Percentiles rank a stretch among this genome's conserved stretches.
phyloP scores from a whole-genome alignment of 257 asterid species.

The Solanum piurae region DNA sequence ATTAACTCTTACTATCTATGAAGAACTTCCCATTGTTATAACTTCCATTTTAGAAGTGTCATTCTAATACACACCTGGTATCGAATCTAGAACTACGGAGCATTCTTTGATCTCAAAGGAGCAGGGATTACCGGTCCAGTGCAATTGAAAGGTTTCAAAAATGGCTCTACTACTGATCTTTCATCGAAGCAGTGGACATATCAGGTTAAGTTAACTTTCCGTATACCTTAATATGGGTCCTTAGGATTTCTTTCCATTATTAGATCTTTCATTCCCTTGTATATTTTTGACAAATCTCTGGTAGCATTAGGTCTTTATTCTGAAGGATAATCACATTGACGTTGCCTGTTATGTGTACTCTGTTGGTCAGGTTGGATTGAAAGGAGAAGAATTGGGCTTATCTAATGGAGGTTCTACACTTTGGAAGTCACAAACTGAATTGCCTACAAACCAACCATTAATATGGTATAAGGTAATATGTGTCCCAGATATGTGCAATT shows the following conservation, averaged over 20 bases:
- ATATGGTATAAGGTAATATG: constrained; percentile 81
- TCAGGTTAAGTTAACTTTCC: constrained; percentile 34
- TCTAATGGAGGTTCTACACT: constrained; percentile 53
- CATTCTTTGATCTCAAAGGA: constrained; percentile 42
- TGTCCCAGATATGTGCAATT: neutral
- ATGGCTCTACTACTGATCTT: constrained; percentile 45
- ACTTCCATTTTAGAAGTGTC: neutral
- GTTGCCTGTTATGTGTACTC: neutral
- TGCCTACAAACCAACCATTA: constrained; percentile 75
- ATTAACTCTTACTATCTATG: neutral
- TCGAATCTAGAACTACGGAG: constrained; percentile 57
- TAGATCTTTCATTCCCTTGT: neutral
- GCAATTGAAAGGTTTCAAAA: constrained; percentile 32
- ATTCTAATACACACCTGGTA: constrained; percentile 4
- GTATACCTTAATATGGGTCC: neutral
- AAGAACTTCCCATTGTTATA: neutral
- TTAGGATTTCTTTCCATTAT: neutral
- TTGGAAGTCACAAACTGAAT: constrained; percentile 45
- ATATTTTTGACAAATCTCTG: neutral
- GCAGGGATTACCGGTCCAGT: constrained; percentile 78
- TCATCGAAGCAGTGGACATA: constrained; percentile 60
- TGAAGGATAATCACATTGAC: neutral
- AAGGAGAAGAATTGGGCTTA: constrained; percentile 62
- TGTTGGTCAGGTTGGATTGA: constrained; percentile 63
- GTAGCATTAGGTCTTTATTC: neutral